Evolutionary conservation across 75 land plant species (phyloP).

Genomic region (Picea glauca): DNA sequence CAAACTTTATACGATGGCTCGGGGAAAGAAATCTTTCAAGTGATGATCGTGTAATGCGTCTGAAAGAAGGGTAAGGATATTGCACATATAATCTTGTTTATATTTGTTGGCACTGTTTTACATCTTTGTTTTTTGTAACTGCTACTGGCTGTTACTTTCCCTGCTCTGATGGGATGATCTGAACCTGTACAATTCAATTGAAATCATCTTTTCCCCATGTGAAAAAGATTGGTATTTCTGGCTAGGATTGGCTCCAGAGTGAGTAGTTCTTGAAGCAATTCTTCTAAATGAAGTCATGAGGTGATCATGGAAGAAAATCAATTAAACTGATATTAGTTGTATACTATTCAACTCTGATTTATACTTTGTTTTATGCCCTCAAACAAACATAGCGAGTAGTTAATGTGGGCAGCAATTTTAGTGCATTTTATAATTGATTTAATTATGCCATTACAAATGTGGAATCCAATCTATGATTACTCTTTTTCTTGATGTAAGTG

Average conservation of each 20-base stretch:
- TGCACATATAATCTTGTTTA: neutral
- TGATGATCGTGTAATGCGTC: slow-evolving; percentile 84
- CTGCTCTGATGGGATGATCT: neutral
- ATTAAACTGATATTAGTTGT: slow-evolving; percentile 7
- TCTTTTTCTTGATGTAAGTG: neutral
- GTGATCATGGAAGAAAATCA: neutral
- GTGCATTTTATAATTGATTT: neutral
- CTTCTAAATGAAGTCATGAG: neutral
- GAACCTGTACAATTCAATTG: neutral
- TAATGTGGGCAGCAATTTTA: neutral
- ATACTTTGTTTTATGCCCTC: neutral
- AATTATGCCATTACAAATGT: neutral
- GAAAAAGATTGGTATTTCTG: neutral
- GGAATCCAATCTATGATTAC: neutral
- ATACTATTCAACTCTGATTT: neutral
- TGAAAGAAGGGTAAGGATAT: slow-evolving; percentile 82
- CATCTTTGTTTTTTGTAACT: slow-evolving; percentile 1
- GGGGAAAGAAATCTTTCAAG: slow-evolving; percentile 75
- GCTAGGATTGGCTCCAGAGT: slow-evolving; percentile 1
- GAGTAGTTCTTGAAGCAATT: neutral
- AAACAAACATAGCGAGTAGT: neutral
- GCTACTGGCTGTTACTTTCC: neutral
- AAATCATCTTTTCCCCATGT: neutral
- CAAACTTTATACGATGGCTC: slow-evolving; percentile 81
- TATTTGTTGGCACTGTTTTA: neutral